These are phyloP conservation scores for Candida succiphila DNA, from an alignment of 805 yeast species.

Conservation along the genomic window DNA sequence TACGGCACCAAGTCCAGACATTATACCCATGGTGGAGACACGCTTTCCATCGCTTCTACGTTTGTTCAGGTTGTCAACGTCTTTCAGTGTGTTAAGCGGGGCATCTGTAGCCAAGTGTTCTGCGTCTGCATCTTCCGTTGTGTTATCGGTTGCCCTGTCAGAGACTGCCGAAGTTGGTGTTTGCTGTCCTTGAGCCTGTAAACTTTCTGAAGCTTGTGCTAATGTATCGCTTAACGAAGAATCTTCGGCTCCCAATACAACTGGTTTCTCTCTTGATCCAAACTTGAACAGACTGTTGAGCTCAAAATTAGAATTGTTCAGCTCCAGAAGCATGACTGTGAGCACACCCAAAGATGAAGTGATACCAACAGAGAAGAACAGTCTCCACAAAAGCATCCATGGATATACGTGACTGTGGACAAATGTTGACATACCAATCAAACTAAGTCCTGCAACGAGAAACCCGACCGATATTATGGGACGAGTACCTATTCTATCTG, in stretches of 20 bases:
- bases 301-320: conserved; percentile 32
- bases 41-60: conserved; percentile 38
- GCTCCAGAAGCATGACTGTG: conserved; percentile 39
- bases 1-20: conserved; percentile 60
- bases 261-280: conserved; percentile 9
- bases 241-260: conserved; percentile 28
- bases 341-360: conserved; percentile 33
- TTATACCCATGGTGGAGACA: conserved; percentile 52
- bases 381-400: conserved; percentile 37
- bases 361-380: conserved; percentile 54
- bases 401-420: conserved; percentile 34
- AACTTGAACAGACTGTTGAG: conserved; percentile 16
- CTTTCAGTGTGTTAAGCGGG: conserved; percentile 6
- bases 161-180: no score
- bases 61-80: conserved; percentile 11
- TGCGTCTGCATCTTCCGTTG: not conserved
- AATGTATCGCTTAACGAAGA: conserved; percentile 4
- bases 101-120: no score
- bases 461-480: conserved; percentile 40
- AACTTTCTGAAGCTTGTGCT: conserved; percentile 11
- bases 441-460: conserved; percentile 32
- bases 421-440: conserved; percentile 38
- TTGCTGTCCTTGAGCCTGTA: conserved; percentile 1
- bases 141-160: conserved; percentile 1
- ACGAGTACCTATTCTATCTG: conserved; percentile 56